Evolutionary conservation across 352 stramenopile species (phyloP), one percentile per base, ranked within the genome.

Genomic region (Pythium guiyangense): DNA sequence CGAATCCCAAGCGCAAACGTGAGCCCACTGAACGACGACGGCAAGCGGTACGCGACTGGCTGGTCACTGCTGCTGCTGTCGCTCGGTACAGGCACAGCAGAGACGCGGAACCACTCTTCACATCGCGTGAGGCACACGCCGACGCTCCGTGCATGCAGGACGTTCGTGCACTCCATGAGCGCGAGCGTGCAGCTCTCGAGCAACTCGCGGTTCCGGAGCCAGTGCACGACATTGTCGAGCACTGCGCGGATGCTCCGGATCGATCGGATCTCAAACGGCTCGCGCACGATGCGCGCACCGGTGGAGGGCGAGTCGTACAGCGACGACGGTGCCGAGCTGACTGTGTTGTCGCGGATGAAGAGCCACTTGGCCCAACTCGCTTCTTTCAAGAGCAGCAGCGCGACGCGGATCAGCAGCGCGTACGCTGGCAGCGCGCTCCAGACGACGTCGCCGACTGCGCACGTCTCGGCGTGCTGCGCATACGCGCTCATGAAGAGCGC

Each of bases 81-180:
- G 17, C 54, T 61, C 44, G 31, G 50, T 22, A 65, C 51, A 37
- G 44, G 48, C 2, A 60, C 39, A 4, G 76, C 72, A 1, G 70
- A 68, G 5, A 67, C 70, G 22, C 64, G 72, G 31, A 91, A 84
- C 82, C 82, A 92, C 55, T 85, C 74, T 48, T 90, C 82, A n/a
- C 90, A 70, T 18, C 69, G 68, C 2, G 65, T 67, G 20, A 92
- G 63, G 35, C 77, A 89, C 4, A 75, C 63, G 31, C 76, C 70
- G 34, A 92, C 76, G 11, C 79, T 90, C 18, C 81, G 80, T 6
- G 71, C 57, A 51, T 86, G 73, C 9, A 86, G 58, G 8, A 88
- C 70, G 57, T 90, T 92, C 6, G 79, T 92, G 47, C 74, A 83
- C 59, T 92, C 82, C 50, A 87, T 85, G 54, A 88, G 61, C 29